phyloP scores from a whole-genome alignment of 2,329 filamentous ascomycete genomes.

The Fonsecaea pugnacius region DNA sequence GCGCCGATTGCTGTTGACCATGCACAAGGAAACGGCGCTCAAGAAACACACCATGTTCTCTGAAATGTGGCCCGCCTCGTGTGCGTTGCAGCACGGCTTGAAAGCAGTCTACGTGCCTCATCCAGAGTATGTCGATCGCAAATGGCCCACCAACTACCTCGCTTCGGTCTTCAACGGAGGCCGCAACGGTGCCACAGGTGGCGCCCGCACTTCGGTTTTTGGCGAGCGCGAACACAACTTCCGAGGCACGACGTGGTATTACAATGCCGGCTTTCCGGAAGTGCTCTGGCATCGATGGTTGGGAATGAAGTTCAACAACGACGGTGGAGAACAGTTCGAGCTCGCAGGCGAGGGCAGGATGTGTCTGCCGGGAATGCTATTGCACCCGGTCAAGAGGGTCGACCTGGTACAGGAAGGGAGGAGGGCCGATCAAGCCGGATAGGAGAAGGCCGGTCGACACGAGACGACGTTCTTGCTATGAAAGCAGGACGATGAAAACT shows the following conservation, averaged over 20 bases:
- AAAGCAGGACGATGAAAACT: background rate
- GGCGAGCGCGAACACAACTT: conserved; percentile 90
- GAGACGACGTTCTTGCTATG: background rate
- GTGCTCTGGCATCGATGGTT: conserved; percentile 86
- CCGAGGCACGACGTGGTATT: conserved; percentile 86
- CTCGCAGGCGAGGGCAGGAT: conserved; percentile 76
- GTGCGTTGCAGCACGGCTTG: conserved; percentile 85
- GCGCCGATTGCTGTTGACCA: conserved; percentile 74
- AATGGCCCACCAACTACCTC: conserved; percentile 80
- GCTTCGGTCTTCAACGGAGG: conserved; percentile 80
- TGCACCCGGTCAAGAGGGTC: conserved; percentile 85
- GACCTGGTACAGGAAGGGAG: conserved; percentile 51
- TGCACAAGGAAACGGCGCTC: conserved; percentile 87
- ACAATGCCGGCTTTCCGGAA: conserved; percentile 79
- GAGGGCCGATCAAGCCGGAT: conserved; percentile 30
- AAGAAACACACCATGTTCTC: conserved; percentile 90
- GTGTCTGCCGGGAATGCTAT: conserved; percentile 86
- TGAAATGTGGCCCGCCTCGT: conserved; percentile 93
- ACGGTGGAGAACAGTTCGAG: conserved; percentile 78
- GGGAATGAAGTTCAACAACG: conserved; percentile 77
- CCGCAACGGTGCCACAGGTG: conserved; percentile 74
- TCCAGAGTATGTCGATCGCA: conserved; percentile 82
- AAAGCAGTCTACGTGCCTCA: conserved; percentile 93
- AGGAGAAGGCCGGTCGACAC: background rate
- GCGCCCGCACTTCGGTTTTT: conserved; percentile 72